Base-by-base conservation (phyloP, 2,329 filamentous ascomycete species). In the Aspergillus piperis region DNA sequence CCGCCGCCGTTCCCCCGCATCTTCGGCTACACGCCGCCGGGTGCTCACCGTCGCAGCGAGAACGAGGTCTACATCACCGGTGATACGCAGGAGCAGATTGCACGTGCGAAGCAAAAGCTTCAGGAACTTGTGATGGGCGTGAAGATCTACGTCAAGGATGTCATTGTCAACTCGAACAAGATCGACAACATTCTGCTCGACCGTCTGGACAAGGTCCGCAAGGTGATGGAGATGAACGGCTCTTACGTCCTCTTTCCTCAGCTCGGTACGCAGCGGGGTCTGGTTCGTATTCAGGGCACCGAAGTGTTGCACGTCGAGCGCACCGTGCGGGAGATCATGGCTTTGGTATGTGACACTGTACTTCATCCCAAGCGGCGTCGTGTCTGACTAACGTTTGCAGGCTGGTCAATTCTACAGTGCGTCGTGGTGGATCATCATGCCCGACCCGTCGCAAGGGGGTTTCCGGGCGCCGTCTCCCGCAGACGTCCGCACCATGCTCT, bases 341-440 rank as follows among this genome's bases (percentile, higher is more conserved):
- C 90, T 69, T 80, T 98, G 75, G 91, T 94, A 84, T 76, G 80
- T 52, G 7, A 30, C 25, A 25, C 4, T 44, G 6, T 27, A 8
- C 13, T 7, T 21, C 25, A 27, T 27, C 8, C 25, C 25, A 2
- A 15, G 17, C 8, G 6, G 42, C 15, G 7, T 21, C 19, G 25
- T 8, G 10, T 30, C 15, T 51, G 51, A 62, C 64, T 57, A 39
- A 49, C 41, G 51, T 17, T 51, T n/a, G 19, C 49, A 93, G 90
- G 92, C 93, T 65, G 93, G 94, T 38, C 95, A 99, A 79, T 99
- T 98, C 77, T 99, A 99, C 79, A 95, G 92, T 73, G 93, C 93
- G 21, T 92, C 91, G 10, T 99, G 95, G 94, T 96, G 92, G 85
- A 90, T 96, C 67, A 89, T 92, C 72, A 88, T 91, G 70, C 85